Conservation (phyloP, 805 yeast species). For the Starmerella tilneyi region DNA sequence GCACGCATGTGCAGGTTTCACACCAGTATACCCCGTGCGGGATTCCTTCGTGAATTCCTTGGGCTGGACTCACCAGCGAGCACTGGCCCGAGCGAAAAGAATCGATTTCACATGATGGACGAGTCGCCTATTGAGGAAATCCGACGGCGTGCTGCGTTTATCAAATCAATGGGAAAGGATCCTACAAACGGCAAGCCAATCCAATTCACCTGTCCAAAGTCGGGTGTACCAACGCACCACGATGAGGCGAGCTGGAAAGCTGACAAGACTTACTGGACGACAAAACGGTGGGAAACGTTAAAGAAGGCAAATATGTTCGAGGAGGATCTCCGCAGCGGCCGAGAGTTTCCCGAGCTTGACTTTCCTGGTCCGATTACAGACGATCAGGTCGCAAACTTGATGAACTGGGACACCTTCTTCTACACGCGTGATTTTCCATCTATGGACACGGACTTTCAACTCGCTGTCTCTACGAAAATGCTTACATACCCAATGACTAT, state of each 20-base stretch:
- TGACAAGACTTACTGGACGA: constrained; percentile 61
- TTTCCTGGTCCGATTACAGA: constrained; percentile 72
- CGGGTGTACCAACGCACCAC: constrained; percentile 96
- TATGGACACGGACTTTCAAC: constrained; percentile 92
- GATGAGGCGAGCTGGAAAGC: constrained; percentile 78
- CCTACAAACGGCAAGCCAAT: constrained; percentile 80
- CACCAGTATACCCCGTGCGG: constrained; percentile 29
- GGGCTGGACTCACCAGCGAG: constrained; percentile 22
- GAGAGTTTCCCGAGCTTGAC: constrained; percentile 90
- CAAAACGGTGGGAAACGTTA: constrained; percentile 59
- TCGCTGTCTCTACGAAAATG: constrained; percentile 92
- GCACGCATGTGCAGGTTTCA: constrained; percentile 26
- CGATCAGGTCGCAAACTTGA: constrained; percentile 63
- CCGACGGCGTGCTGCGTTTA: constrained; percentile 83
- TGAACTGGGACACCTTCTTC: constrained; percentile 85
- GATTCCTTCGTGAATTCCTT: constrained; percentile 24
- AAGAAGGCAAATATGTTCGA: constrained; percentile 85
- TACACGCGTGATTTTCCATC: constrained; percentile 88
- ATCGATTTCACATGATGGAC: constrained; percentile 82
- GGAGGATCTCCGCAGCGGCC: constrained; percentile 87
- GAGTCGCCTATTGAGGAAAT: constrained; percentile 80
- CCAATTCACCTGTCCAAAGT: constrained; percentile 76
- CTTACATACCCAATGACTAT: constrained; percentile 87
- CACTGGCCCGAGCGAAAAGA: constrained; percentile 49
- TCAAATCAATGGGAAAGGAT: constrained; percentile 76